A percentile compares a stretch with the other conserved stretches of the same genome.
These are phyloP conservation scores for Nigrospora sphaerica DNA, from an alignment of 2,329 filamentous ascomycete genomes.

Conservation along the genomic window DNA sequence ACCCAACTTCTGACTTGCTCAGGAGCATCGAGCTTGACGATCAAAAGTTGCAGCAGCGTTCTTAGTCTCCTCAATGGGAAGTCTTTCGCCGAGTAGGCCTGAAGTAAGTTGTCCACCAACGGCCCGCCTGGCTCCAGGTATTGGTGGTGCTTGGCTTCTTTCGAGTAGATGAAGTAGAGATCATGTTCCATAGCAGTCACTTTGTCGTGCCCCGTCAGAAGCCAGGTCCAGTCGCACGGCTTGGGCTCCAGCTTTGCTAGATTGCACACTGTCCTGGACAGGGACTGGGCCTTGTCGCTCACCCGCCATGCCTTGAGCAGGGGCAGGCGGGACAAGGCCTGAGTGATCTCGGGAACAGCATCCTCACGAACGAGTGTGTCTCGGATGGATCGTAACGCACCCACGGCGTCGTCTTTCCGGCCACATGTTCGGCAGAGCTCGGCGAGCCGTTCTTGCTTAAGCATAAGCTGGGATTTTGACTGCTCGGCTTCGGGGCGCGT, in stretches of 20 bases:
- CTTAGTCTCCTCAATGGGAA: conserved; percentile 48
- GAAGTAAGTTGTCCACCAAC: conserved; percentile 37
- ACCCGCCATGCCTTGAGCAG: conserved; percentile 46
- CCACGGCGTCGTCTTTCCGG: conserved; percentile 48
- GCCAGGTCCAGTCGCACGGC: conserved; percentile 49
- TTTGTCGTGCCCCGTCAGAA: conserved; percentile 43
- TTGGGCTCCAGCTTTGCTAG: conserved; percentile 52
- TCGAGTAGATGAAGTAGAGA: conserved; percentile 39
- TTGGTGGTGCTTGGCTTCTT: conserved; percentile 21
- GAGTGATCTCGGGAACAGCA: conserved; percentile 45
- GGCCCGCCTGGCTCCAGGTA: conserved; percentile 35
- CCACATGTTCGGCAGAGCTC: conserved; percentile 49
- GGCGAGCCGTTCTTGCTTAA: conserved; percentile 61
- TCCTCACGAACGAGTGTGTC: conserved; percentile 53
- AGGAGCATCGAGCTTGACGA: conserved; percentile 38
- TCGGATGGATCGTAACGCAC: conserved; percentile 54
- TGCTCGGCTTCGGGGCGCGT: conserved; percentile 46
- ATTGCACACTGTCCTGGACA: conserved; percentile 53
- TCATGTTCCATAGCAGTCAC: conserved; percentile 55
- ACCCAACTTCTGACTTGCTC: conserved; percentile 30
- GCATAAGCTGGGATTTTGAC: conserved; percentile 50
- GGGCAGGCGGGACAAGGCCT: conserved; percentile 39
- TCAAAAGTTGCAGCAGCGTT: conserved; percentile 40
- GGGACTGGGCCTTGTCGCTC: conserved; percentile 38
- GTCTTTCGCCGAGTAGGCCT: conserved; percentile 39